A percentile compares a stretch with the other conserved stretches of the same genome.
phyloP scores from a whole-genome alignment of 2,329 filamentous ascomycete species.

The Sarocladium oryzae region DNA sequence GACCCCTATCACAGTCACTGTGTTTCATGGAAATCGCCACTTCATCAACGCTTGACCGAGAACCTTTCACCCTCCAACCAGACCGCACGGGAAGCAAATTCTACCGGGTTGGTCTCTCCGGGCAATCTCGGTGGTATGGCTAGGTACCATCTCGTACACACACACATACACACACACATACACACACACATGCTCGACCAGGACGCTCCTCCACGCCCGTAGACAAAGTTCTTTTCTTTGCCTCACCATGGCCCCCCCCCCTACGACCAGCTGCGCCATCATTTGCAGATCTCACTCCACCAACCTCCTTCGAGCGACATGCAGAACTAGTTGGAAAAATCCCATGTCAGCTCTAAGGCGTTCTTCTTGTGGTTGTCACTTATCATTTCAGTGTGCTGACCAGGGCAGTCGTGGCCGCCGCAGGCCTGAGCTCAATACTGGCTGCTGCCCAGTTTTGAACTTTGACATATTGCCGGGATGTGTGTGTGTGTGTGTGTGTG shows the following conservation, averaged over 20 bases:
- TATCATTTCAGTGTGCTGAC: not conserved
- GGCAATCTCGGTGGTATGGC: not conserved
- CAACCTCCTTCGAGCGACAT: not conserved
- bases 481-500: no score
- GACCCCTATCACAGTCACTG: not conserved
- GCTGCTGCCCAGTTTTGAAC: not conserved
- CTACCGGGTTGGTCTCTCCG: not conserved
- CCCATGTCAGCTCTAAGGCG: not conserved
- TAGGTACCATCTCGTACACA: no score
- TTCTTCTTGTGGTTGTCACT: not conserved
- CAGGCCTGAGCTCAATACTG: not conserved
- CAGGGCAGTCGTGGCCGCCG: not conserved
- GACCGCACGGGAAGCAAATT: not conserved
- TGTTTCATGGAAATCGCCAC: not conserved
- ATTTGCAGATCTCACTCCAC: slow-evolving; percentile 1
- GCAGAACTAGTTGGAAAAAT: not conserved
- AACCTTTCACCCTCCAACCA: not conserved
- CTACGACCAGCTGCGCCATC: not conserved
- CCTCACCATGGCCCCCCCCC: no score
- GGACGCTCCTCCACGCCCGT: not conserved
- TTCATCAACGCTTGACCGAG: not conserved
- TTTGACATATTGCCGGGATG: not conserved
- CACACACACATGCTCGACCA: no score
- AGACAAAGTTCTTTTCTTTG: not conserved
- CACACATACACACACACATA: no score